Evolutionary conservation across 305 asterid genomes (phyloP).

Genomic region (Rubia tinctorum): DNA sequence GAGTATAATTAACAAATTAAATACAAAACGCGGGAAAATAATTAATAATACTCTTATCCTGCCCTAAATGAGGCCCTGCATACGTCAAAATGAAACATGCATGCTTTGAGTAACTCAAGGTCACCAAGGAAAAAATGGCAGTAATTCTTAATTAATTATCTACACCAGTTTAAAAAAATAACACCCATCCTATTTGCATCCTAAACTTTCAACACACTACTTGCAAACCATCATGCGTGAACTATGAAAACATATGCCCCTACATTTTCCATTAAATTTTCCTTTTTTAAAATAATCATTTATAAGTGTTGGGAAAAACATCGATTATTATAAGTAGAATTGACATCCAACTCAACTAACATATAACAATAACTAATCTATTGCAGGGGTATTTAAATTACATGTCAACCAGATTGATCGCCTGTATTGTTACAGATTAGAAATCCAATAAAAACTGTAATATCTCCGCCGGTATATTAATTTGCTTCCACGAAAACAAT

Average conservation of each 20-base stretch:
- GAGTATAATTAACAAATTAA: background rate
- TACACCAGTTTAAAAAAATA: background rate
- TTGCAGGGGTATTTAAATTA: no score
- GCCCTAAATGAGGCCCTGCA: background rate
- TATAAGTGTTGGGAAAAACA: no score
- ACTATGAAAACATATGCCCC: background rate
- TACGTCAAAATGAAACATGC: conserved; percentile 25
- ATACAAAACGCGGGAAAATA: background rate
- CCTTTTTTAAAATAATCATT: no score
- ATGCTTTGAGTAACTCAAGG: conserved; percentile 19
- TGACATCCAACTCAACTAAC: no score
- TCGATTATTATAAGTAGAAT: no score
- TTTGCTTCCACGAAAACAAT: no score
- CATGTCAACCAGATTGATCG: no score
- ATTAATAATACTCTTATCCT: background rate
- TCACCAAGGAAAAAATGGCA: background rate
- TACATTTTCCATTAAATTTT: background rate
- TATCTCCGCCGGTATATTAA: no score
- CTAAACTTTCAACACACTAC: conserved; percentile 4
- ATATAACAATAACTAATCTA: no score
- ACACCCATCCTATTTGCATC: background rate
- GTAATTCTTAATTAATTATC: background rate
- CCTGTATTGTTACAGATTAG: no score
- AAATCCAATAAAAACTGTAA: no score
- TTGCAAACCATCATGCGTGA: background rate